Conservation (phyloP, 176 grass and related monocot species). For the Avena atlantica region DNA sequence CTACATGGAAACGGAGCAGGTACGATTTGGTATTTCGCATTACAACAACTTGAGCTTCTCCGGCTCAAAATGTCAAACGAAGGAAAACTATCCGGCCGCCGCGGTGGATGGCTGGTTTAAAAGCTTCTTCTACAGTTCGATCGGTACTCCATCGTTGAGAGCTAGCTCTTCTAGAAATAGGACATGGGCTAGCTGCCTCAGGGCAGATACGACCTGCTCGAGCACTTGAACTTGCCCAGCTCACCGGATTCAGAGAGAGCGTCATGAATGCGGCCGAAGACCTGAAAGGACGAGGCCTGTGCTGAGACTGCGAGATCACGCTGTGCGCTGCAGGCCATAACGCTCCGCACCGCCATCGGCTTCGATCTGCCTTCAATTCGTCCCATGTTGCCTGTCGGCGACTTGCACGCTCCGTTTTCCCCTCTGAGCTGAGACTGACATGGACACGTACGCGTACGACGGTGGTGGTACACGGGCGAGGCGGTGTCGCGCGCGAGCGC, state of each 20-base stretch:
- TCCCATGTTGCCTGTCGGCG: conserved; percentile 50
- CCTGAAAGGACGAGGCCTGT: background rate
- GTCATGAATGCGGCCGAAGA: conserved; percentile 1
- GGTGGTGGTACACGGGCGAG: background rate
- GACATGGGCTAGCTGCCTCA: no score
- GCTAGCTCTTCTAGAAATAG: no score
- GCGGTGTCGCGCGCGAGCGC: background rate
- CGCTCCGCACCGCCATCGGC: background rate
- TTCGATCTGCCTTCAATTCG: conserved; percentile 32
- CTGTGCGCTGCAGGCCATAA: background rate
- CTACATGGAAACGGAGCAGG: background rate
- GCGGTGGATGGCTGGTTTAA: no score
- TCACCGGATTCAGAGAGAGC: background rate
- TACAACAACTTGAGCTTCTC: background rate
- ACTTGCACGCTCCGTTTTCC: background rate
- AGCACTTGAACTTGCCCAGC: background rate
- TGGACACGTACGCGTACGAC: background rate
- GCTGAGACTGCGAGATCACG: background rate
- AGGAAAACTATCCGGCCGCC: no score
- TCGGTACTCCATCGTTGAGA: no score
- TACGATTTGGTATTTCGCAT: background rate
- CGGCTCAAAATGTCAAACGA: background rate
- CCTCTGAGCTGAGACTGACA: background rate
- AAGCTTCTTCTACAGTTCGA: no score
- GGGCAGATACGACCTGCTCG: no score